Evolutionary conservation across 441 rosid species (phyloP), one percentile per base, ranked within the genome.

Genomic region (Corymbia calophylla): DNA sequence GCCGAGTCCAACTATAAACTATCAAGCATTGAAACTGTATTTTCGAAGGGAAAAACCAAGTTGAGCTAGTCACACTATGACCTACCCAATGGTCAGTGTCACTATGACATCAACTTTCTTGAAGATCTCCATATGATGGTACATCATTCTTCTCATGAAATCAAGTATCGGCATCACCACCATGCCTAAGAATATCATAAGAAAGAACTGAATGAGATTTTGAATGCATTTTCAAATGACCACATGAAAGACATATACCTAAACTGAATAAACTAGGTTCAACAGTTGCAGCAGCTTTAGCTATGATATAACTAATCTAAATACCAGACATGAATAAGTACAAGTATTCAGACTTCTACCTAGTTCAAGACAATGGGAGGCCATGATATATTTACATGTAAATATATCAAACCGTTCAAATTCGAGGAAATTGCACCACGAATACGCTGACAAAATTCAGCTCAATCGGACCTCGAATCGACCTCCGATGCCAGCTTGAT

Each of bases 81-180:
- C 95, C 27, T 93, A 97, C 99, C 96, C 97, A n/a, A 97, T 92
- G 64, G 98, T 95, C 56, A 98, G 99, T 60, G 98, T 97, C 73
- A 96, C 97, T 87, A 97, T 95, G 91, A 96, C 95, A 91, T 97
- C 98, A 88, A 95, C 98, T 91, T 94, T 95, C 93, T 93, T 94
- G 95, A 97, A 97, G 88, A 96, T 96, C 93, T 96, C 95, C 97
- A 96, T 91, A 91, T 95, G 96, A 93, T 95, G 89, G 92, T 95
- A 89, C 99, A 96, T 95, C 87, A 94, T 27, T 93, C 99, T 93
- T 94, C 96, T 92, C 93, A 98, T 97, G 97, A 82, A 91, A 91
- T 90, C 91, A 90, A 87, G 56, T 16, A 80, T 53, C 39, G 60
- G 73, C 19, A 85, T 32, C 8, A 60, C 0, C 68, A 60, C 68